Percentiles rank a stretch among this genome's conserved stretches.
Conservation (phyloP, 306 rosid genomes). For the Chamaecrista fasciculata region DNA sequence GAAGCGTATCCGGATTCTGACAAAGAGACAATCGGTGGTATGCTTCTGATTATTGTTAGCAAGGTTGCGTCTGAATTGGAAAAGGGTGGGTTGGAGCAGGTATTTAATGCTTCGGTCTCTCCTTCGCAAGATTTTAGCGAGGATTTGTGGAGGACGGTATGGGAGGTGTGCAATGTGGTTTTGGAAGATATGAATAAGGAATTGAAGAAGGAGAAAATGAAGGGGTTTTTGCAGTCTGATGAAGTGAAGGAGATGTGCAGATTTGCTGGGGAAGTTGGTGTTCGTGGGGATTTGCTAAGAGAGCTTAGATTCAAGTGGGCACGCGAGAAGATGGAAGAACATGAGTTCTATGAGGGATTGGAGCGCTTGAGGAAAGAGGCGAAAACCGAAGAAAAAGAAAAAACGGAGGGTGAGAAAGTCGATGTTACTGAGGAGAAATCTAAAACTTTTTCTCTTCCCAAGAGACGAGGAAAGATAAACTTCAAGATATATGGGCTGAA, state of each 20-base stretch:
- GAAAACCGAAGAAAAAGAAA: slow-evolving; percentile 25
- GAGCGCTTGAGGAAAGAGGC: slow-evolving; percentile 51
- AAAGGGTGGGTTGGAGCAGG: slow-evolving; percentile 39
- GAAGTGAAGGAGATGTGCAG: slow-evolving; percentile 87
- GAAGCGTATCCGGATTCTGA: slow-evolving; percentile 51
- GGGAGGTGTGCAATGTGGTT: slow-evolving; percentile 85
- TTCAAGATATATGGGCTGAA: slow-evolving; percentile 85
- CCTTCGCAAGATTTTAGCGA: slow-evolving; percentile 64
- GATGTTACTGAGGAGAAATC: slow-evolving; percentile 35
- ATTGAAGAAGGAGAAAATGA: slow-evolving; percentile 73
- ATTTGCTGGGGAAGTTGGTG: slow-evolving; percentile 85
- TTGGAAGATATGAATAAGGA: slow-evolving; percentile 79
- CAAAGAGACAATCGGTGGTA: slow-evolving; percentile 56
- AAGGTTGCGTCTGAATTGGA: slow-evolving; percentile 68
- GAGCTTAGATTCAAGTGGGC: slow-evolving; percentile 98
- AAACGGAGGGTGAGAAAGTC: slow-evolving; percentile 22
- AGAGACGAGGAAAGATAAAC: slow-evolving; percentile 72
- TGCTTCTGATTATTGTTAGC: slow-evolving; percentile 61
- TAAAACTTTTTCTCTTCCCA: slow-evolving; percentile 65
- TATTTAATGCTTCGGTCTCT: slow-evolving; percentile 20
- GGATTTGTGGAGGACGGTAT: slow-evolving; percentile 86
- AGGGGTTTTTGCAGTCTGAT: slow-evolving; percentile 64
- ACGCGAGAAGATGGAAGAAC: slow-evolving; percentile 80
- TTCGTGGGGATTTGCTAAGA: slow-evolving; percentile 78
- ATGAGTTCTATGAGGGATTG: slow-evolving; percentile 65